These are phyloP conservation scores for Cladosporium sp. DNA, from an alignment of 2,329 filamentous ascomycete species.

Conservation along the genomic window DNA sequence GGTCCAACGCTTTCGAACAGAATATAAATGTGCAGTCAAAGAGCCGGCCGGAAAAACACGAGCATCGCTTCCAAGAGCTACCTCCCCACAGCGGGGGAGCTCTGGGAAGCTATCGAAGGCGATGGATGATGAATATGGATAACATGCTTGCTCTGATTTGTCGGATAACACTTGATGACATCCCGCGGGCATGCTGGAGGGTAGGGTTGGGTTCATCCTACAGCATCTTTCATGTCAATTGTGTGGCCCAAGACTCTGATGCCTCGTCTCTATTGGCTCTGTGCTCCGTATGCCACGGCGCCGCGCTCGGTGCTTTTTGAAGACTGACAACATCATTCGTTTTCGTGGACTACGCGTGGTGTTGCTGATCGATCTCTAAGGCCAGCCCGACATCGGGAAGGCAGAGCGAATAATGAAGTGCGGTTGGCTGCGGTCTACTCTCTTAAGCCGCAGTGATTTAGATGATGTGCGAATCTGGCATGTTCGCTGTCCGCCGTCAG, in stretches of 20 bases:
- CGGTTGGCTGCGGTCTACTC: no score
- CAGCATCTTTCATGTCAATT: no score
- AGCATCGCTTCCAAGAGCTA: not conserved
- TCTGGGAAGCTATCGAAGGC: conserved; percentile 10
- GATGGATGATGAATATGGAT: conserved; percentile 7
- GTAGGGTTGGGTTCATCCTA: no score
- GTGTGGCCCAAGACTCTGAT: no score
- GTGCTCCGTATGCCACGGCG: not conserved
- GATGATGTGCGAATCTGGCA: no score
- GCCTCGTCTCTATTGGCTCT: no score
- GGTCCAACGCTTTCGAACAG: not conserved
- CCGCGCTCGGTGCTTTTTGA: not conserved
- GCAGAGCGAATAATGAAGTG: no score
- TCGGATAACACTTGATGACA: not conserved
- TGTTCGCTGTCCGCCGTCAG: no score
- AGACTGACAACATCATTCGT: not conserved
- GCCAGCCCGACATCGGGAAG: not conserved
- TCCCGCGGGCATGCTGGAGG: not conserved
- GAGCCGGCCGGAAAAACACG: conserved; percentile 6
- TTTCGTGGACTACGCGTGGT: not conserved
- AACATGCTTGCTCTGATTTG: conserved; percentile 3
- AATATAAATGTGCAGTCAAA: conserved; percentile 3
- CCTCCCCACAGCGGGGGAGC: conserved; percentile 11
- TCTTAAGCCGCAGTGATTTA: no score
- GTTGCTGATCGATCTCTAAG: no score